Evolutionary conservation across 352 stramenopile species (phyloP), one percentile per base, ranked within the genome.

Genomic region (Phytophthora melonis): DNA sequence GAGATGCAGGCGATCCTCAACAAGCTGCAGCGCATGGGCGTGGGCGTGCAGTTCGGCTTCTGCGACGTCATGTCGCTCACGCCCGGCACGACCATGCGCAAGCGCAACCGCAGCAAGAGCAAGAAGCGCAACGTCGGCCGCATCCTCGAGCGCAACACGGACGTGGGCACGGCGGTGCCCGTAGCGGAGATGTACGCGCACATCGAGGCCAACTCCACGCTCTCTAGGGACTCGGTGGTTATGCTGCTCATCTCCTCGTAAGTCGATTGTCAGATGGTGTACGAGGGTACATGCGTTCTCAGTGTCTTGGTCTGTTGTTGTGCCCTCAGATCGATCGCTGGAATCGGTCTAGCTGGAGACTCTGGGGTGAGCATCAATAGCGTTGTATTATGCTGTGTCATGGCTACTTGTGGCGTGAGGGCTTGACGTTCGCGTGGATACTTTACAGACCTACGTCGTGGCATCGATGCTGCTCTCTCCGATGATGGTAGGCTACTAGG

Each of bases 31-130:
- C 75, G 77, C 56, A 90, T 94, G 80, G 89, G 89, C 58, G 89
- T 96, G 23, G 89, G 89, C 27, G 88, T 96, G 36, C 84, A 94
- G 70, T 96, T 94, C 63, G 89, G 89, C 56, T 94, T 96, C 68
- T 96, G 89, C 74, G 89, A 96, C 65, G 89, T 96, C 79, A 96
- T 96, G 89, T 94, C 86, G 63, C 84, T 94, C 72, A 96, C 89
- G 54, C 87, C 89, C 1, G 89, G 89, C 60, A 96, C 89, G 16
- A 93, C 87, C 53, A 90, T 96, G 54, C 87, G 75, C 62, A 89
- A 93, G 49, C 79, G 66, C 58, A 80, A 69, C 62, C 64, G 49
- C 53, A 72, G 59, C 34, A 80, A 84, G 58, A 86, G 81, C 59
- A 90, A 90, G 55, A 92, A 87, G 67, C 83, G 84, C 36, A 81